Conservation (phyloP, 163 green algal genomes). For the Trebouxia gelatinosa region DNA sequence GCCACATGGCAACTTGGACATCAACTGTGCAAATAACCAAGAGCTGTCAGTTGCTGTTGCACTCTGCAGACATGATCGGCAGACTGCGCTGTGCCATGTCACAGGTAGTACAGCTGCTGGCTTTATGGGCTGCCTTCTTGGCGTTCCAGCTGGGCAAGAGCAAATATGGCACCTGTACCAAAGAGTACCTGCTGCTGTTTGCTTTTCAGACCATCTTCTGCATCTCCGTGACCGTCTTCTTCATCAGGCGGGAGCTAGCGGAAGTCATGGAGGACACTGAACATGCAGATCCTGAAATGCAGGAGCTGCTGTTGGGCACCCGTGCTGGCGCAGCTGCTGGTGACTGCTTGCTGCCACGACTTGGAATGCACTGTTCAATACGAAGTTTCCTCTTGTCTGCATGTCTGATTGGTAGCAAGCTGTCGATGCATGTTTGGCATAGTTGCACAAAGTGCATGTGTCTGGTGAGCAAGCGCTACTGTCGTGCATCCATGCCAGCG, state of each 20-base stretch:
- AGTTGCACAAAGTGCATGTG: not conserved
- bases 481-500: not conserved
- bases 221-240: conserved; percentile 23
- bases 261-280: conserved; percentile 4
- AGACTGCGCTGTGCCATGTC: no score
- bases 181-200: conserved; percentile 30
- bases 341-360: no score
- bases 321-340: not conserved
- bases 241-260: not conserved
- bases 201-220: conserved; percentile 26
- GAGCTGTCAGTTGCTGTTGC: no score
- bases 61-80: no score
- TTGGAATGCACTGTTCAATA: no score
- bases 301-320: conserved; percentile 26
- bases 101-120: conserved; percentile 30
- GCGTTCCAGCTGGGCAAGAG: conserved; percentile 37
- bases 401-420: not conserved
- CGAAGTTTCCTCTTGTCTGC: no score
- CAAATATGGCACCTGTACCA: conserved; percentile 11
- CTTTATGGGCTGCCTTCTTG: conserved; percentile 40
- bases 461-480: not conserved
- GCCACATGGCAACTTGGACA: no score
- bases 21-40: no score
- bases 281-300: conserved; percentile 33
- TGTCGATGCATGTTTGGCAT: not conserved